Evolutionary conservation across 1,139 yeast species (phyloP), one percentile per base, ranked within the genome.

Genomic region (Taiozyma sp.): DNA sequence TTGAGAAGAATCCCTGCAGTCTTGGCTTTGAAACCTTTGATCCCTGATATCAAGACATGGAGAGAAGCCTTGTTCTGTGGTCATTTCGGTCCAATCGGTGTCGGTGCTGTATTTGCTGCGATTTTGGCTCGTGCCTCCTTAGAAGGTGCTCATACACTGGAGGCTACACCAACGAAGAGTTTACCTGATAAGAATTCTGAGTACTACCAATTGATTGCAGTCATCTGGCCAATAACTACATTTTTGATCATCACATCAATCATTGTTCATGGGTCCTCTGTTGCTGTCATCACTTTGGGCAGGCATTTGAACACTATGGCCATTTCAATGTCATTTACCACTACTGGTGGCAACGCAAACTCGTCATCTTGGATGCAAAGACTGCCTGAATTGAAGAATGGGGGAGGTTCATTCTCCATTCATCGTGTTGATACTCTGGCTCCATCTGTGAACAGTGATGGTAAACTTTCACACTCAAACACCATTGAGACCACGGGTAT

Each of bases 41-140:
- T 89, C n/a, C 97, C 98, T 0, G 98, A 92, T 67, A 81, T 93
- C 44, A 83, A 89, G 61, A 83, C 93, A 38, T 92, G 98, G 97
- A 81, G 96, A 69, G 98, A 93, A 65, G 97, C 97, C 0, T 65
- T 93, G 8, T 91, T 93, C 65, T 92, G 96, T 68, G 98, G 98
- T 24, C 98, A 93, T 71, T 93, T 93, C 68, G 99, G 99, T 45
- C 99, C 99, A 10, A 90, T 93, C 65, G 99, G 99, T 51, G 99
- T 93, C 12, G 98, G 98, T 57, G 98, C 98, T 1, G 80, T 93
- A 23, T 93, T 89, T 70, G 96, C 96, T 23, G 84, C 92, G 14
- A 86, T 93, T 53, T 73, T 92, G 60, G 93, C 97, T 1, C 79
- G 95, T 58, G 81, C 83, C 19, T 93, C 88, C 58, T 74, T 93